Evolutionary conservation across 1,284 basidiomycete genomes (phyloP).

Genomic region (Pisolithus thermaeus): DNA sequence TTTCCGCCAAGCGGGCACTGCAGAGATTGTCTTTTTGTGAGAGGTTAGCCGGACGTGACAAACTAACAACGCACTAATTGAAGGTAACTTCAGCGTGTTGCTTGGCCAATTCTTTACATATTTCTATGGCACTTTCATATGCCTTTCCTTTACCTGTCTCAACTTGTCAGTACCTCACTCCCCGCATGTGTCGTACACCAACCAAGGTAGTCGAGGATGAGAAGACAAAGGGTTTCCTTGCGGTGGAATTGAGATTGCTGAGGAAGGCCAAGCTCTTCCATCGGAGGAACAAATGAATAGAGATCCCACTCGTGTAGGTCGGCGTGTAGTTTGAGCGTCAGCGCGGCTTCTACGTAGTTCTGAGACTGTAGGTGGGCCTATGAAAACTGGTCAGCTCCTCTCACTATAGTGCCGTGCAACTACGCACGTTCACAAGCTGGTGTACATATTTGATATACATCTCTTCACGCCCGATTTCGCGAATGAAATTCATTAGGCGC

Average conservation of each 20-base stretch:
- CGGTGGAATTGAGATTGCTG: constrained; percentile 92
- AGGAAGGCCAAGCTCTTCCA: constrained; percentile 83
- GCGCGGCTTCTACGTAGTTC: constrained; percentile 88
- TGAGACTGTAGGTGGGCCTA: constrained; percentile 82
- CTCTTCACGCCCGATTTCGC: constrained; percentile 80
- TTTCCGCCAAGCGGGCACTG: constrained; percentile 77
- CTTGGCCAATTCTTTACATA: constrained; percentile 83
- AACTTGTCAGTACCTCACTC: constrained; percentile 1
- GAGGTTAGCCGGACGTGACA: neutral
- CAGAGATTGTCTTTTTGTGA: constrained; percentile 8
- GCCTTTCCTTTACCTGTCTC: constrained; percentile 84
- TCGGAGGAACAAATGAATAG: constrained; percentile 73
- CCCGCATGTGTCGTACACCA: constrained; percentile 9
- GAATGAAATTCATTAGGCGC: constrained; percentile 88
- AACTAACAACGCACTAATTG: constrained; percentile 66
- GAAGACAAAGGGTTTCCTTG: constrained; percentile 84
- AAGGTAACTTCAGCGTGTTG: constrained; percentile 86
- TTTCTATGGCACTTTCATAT: constrained; percentile 90
- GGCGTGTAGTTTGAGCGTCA: constrained; percentile 90
- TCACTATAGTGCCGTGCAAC: neutral
- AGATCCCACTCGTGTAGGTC: constrained; percentile 90
- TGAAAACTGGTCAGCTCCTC: constrained; percentile 10
- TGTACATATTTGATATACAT: constrained; percentile 94
- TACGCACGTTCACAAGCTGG: constrained; percentile 80
- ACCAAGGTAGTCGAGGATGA: constrained; percentile 87